Evolutionary conservation across 257 asterid species (phyloP).

Genomic region (Solanum chiquidenum): DNA sequence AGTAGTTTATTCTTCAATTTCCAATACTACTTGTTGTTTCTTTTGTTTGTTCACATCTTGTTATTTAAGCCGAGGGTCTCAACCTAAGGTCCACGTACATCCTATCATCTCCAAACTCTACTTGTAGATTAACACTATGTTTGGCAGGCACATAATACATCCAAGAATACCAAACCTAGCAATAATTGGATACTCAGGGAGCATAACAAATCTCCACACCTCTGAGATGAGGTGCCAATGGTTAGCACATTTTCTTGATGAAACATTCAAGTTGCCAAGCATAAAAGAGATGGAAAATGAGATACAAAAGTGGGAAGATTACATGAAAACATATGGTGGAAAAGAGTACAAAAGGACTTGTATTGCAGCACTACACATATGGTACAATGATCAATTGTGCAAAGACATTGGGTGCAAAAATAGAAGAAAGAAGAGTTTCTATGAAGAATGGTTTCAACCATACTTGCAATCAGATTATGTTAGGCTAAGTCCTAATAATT

Average conservation of each 20-base stretch:
- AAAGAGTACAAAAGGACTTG: conserved; percentile 20
- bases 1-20: neutral
- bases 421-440: conserved; percentile 46
- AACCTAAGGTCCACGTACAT: neutral
- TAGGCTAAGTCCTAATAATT: neutral
- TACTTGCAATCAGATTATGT: conserved; percentile 38
- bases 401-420: conserved; percentile 48
- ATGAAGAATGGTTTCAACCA: conserved; percentile 35
- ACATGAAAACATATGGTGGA: conserved; percentile 16
- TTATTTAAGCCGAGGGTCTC: neutral
- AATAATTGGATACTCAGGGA: conserved; percentile 50
- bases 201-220: conserved; percentile 26
- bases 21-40: too few species aligned
- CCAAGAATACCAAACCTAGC: conserved; percentile 70
- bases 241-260: conserved; percentile 18
- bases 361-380: conserved; percentile 30
- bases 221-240: conserved; percentile 21
- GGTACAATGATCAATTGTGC: conserved; percentile 61
- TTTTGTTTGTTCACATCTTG: neutral
- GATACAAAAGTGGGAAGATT: conserved; percentile 8
- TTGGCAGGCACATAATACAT: conserved; percentile 47
- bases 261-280: conserved; percentile 13
- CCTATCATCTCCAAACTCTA: neutral
- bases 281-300: conserved; percentile 25
- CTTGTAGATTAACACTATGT: too few species aligned